phyloP scores from a whole-genome alignment of 371 early-diverging fungal genomes.

The Mucor mucedo region DNA sequence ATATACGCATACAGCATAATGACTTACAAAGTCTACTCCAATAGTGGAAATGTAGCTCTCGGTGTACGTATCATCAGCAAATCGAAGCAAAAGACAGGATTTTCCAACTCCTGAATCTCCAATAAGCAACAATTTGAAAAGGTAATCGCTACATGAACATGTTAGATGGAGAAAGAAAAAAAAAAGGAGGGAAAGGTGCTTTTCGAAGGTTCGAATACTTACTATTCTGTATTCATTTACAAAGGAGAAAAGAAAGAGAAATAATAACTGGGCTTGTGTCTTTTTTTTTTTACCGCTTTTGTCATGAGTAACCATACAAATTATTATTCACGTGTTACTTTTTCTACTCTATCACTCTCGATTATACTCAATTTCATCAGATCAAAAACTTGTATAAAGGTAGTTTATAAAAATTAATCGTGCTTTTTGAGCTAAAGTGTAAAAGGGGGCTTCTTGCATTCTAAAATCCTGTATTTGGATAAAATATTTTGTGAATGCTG shows the following conservation, averaged over 20 bases:
- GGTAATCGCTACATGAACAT: constrained; percentile 78
- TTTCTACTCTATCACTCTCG: no score
- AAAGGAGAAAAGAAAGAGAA: neutral
- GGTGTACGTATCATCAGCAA: constrained; percentile 98
- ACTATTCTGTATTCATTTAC: constrained; percentile 48
- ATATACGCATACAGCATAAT: no score
- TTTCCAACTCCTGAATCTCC: constrained; percentile 99
- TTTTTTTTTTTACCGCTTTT: neutral
- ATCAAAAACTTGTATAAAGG: no score
- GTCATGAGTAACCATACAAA: neutral
- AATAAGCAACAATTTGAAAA: constrained; percentile 98
- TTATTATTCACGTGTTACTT: neutral
- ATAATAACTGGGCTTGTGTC: neutral
- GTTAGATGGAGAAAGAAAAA: neutral
- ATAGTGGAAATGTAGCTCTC: constrained; percentile 98
- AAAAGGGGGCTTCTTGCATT: no score
- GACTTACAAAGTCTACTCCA: constrained; percentile 93
- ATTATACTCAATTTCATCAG: no score
- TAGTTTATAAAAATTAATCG: no score
- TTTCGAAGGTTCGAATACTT: constrained; percentile 20
- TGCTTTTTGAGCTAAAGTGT: no score
- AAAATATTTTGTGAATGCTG: no score
- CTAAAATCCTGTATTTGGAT: no score
- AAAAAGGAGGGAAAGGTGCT: neutral
- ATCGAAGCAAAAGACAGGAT: constrained; percentile 96